These are phyloP conservation scores for Trichoderma pleuroti DNA, from an alignment of 2,329 filamentous ascomycete genomes.

Conservation along the genomic window DNA sequence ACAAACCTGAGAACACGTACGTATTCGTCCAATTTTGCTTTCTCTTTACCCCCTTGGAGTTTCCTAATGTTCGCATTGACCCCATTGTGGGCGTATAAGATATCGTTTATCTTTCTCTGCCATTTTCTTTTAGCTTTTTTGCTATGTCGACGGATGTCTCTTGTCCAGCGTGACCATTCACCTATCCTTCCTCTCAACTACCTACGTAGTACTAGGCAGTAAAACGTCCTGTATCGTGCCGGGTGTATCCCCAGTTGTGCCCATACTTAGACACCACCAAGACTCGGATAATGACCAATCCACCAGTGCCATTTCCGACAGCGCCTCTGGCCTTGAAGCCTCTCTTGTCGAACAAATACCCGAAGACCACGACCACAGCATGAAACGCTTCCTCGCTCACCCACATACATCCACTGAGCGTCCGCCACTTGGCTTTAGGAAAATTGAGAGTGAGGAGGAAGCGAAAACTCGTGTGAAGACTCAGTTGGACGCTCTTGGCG, in stretches of 20 bases:
- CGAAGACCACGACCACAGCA: not conserved
- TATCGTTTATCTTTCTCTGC: not conserved
- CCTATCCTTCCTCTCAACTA: not conserved
- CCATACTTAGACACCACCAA: not conserved
- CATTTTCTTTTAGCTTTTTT: not conserved
- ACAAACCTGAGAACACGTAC: not conserved
- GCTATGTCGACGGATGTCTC: not conserved
- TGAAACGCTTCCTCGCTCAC: not conserved
- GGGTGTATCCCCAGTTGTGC: not conserved
- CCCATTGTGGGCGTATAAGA: not conserved
- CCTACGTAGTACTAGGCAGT: not conserved
- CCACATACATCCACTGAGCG: not conserved
- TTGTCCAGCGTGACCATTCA: not conserved
- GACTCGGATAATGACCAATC: not conserved
- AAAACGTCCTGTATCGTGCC: not conserved
- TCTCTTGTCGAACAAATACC: not conserved
- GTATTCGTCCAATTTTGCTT: not conserved
- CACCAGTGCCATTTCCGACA: not conserved
- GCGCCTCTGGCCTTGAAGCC: not conserved
- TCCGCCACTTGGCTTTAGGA: not conserved
- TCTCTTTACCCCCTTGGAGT: not conserved
- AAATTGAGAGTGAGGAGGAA: not conserved
- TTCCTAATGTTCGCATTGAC: not conserved
- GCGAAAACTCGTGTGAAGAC: not conserved
- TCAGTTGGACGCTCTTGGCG: not conserved